Base-by-base conservation (phyloP, 768 basidiomycete genomes). In the Podaxis carcinomalis region DNA sequence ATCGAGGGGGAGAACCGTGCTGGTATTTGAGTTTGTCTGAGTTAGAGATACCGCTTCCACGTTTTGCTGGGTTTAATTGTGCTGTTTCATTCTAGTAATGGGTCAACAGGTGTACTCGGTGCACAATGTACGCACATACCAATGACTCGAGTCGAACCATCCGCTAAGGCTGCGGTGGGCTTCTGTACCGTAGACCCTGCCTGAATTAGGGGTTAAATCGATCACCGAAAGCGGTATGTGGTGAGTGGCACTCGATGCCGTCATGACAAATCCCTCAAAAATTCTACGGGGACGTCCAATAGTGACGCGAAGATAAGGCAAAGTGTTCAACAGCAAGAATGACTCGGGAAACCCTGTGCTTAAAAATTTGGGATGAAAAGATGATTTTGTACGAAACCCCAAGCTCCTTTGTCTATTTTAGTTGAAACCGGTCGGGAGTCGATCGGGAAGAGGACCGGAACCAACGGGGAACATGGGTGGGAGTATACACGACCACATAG, bases 401-500 rank as follows among this genome's bases (percentile, higher is more conserved):
- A 23, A 23, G 40, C 42, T 46, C 28, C 52, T 52, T 35, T 47
- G n/a, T 53, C 54, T 60, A 60, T 54, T 54, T 44, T 44, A 53
- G 47, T 60, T 54, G 51, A 60, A 54, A 60, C 59, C 32, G 57
- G 21, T 44, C 39, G 56, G 59, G 42, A 60, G 52, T 21, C 52
- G 59, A 60, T 60, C 59, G 59, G 52, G 46, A 19, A 36, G 37
- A 50, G 28, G 42, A 51, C 50, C 57, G 57, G 57, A 56, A 16
- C 57, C 57, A 59, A 59, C 57, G 49, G 57, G 51, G 51, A 47
- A 60, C 59, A 60, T 53, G 51, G 27, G 35, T 37, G 28, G 42
- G 51, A 36, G 36, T 58, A 60, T 52, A 60, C 59, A 60, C 44
- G 52, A 54, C 59, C 52, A 54, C 40, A 54, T 57, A 53, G 42